Base-by-base conservation (phyloP, 2,329 filamentous ascomycete genomes). In the Escovopsis sp. region DNA sequence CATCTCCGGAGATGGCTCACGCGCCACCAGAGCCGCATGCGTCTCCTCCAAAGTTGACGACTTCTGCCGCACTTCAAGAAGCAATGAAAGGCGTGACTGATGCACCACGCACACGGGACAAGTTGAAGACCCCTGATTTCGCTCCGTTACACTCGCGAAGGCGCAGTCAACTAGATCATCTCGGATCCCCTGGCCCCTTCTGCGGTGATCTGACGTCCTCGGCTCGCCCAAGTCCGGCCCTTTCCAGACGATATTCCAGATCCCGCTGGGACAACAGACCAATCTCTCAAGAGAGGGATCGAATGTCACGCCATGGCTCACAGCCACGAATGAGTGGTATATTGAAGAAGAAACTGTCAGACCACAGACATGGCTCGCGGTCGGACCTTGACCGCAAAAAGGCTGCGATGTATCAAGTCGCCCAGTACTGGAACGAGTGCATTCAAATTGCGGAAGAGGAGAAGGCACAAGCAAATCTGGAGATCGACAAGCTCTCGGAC, bases 371-470 rank as follows among this genome's bases (percentile, higher is more conserved):
- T 4, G 46, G 33, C 4, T 41, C 35, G 30, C 42, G 36, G 12
- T 38, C 37, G 14, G 48, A 53, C 10, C 40, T 48, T 7, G 46
- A 54, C 11, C 52, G 53, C n/a, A 59, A 56, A 30, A 51, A 48
- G 34, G 37, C 48, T 7, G 52, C 53, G 13, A 60, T 62, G 58
- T 46, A 54, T 10, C 50, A 58, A 11, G 49, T 61, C 20, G 56
- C 56, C 27, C 42, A 53, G 4, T 47, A 52, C 24, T 60, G 57
- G 58, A 62, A 62, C 30, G 50, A 61, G 35, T 60, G 55, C 35
- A 49, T 62, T 10, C 45, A 48, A 15, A 51, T 60, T 14, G 46
- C 50, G 10, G 53, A 59, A 29, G 49, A 55, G 20, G 58, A 62
- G 37, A 51, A 47, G 11, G 34, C 44, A 7, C 48, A 54, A 35